Conservation (phyloP, 1,284 basidiomycete genomes). For the Sporisorium scitamineum region DNA sequence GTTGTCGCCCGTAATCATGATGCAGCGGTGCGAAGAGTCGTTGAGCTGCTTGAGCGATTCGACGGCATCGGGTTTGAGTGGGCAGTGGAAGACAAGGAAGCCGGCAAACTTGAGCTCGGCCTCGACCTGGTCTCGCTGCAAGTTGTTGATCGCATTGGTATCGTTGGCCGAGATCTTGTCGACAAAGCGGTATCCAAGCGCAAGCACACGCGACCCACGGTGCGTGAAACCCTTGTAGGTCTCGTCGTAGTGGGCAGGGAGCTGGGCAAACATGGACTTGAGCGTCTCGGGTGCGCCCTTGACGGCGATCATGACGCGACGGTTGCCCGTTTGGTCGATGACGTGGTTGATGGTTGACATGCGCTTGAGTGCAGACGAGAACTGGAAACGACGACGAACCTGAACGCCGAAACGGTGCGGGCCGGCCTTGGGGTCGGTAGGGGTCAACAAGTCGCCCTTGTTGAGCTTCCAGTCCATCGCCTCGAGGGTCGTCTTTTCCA, state of each 20-base stretch:
- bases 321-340: slow-evolving; percentile 38
- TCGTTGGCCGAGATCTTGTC: slow-evolving; percentile 44
- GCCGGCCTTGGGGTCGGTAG: slow-evolving; percentile 50
- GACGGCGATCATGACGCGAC: slow-evolving; percentile 59
- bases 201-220: slow-evolving; percentile 66
- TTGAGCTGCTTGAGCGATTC: slow-evolving; percentile 63
- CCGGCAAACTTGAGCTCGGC: slow-evolving; percentile 62
- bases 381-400: slow-evolving; percentile 67
- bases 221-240: slow-evolving; percentile 68
- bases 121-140: slow-evolving; percentile 65
- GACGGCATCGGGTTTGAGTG: slow-evolving; percentile 67
- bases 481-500: slow-evolving; percentile 97
- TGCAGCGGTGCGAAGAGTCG: slow-evolving; percentile 68
- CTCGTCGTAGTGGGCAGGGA: slow-evolving; percentile 67
- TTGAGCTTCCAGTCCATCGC: slow-evolving; percentile 89
- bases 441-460: slow-evolving; percentile 73
- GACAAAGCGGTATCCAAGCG: slow-evolving; percentile 66
- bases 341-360: slow-evolving; percentile 67
- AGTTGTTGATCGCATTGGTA: slow-evolving; percentile 47
- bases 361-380: slow-evolving; percentile 68
- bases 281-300: slow-evolving; percentile 69
- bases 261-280: slow-evolving; percentile 60
- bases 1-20: slow-evolving; percentile 70
- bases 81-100: slow-evolving; percentile 69
- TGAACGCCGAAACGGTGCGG: slow-evolving; percentile 50